Conservation (phyloP, 305 asterid species). For the Fraxinus platypoda region DNA sequence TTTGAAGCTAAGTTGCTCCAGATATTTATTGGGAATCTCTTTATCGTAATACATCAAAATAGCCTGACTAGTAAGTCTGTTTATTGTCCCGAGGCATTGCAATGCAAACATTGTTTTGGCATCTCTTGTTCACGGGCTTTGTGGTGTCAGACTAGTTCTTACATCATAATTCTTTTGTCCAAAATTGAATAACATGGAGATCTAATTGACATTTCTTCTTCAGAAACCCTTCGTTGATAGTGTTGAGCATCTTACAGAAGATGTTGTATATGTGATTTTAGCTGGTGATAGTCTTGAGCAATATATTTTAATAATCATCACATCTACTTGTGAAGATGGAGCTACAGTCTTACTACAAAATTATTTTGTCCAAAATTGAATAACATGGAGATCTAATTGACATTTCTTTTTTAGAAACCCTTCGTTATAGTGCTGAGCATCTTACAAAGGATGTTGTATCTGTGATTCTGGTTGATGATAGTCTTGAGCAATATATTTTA, state of each 20-base stretch:
- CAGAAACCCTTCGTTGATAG: constrained; percentile 40
- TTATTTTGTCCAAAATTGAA: too few species aligned
- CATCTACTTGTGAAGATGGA: constrained; percentile 73
- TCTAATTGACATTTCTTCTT: constrained; percentile 20
- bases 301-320: constrained; percentile 56
- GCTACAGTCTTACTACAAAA: constrained; percentile 63
- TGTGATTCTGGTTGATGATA: too few species aligned
- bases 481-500: too few species aligned
- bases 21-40: not conserved
- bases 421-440: too few species aligned
- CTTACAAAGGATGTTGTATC: too few species aligned
- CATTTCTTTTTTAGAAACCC: too few species aligned
- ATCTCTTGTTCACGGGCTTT: constrained; percentile 79
- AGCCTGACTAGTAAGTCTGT: not conserved
- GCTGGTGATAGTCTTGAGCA: constrained; percentile 90
- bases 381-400: constrained; percentile 14
- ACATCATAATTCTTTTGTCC: constrained; percentile 24
- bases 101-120: constrained; percentile 30
- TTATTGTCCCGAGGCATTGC: constrained; percentile 56
- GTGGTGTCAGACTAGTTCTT: constrained; percentile 68
- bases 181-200: constrained; percentile 4
- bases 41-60: not conserved
- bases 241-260: too few species aligned
- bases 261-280: constrained; percentile 36
- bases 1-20: not conserved